phyloP scores from a whole-genome alignment of 768 basidiomycete species.

The Russula ochroleuca region DNA sequence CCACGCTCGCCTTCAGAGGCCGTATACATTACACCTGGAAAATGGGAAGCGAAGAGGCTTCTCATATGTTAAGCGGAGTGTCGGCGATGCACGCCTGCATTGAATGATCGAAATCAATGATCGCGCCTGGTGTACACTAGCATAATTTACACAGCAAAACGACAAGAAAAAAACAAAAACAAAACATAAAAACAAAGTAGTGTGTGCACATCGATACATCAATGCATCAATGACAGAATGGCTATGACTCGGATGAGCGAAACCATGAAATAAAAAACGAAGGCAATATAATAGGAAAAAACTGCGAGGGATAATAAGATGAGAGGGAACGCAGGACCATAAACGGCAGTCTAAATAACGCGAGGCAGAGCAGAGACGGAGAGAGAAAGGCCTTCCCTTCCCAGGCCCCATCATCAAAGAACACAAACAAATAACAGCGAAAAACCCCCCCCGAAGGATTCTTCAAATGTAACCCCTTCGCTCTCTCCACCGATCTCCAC shows the following conservation, averaged over 20 bases:
- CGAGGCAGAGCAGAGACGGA: neutral
- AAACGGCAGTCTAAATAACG: neutral
- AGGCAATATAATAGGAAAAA: no score
- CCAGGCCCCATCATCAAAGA: neutral
- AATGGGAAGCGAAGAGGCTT: no score
- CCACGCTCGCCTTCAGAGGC: no score
- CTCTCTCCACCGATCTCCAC: slow-evolving; percentile 12
- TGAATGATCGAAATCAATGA: neutral
- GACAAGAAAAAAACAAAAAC: neutral
- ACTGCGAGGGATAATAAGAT: neutral
- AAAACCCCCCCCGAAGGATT: no score
- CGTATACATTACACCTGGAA: no score
- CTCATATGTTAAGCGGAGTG: neutral
- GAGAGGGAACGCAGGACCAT: neutral
- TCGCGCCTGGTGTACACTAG: neutral
- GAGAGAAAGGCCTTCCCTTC: neutral
- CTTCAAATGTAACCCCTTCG: slow-evolving; percentile 8
- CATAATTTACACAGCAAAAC: neutral
- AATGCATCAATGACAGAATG: neutral
- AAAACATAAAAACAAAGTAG: neutral
- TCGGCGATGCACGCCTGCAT: neutral
- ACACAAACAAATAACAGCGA: neutral
- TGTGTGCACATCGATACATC: neutral
- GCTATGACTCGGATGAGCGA: no score
- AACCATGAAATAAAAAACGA: no score